These are phyloP conservation scores for Aurantiochytrium sp. DNA, from an alignment of 108 stramenopile genomes.

Conservation along the genomic window DNA sequence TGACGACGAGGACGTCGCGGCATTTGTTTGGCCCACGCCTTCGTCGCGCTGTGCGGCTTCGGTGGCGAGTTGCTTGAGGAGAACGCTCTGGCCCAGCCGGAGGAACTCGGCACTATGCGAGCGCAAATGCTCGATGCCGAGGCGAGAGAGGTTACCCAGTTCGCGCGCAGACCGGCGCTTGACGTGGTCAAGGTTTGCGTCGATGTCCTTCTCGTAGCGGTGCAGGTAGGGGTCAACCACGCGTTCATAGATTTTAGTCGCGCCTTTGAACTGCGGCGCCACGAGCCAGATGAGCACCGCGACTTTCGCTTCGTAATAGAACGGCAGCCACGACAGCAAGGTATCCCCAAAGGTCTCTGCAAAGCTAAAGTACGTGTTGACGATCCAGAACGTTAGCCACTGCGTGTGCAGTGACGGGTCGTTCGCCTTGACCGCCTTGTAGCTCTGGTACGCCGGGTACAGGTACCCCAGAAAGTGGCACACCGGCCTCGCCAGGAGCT, in stretches of 20 bases:
- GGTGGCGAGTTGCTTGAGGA: not conserved
- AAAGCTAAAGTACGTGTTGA: constrained; percentile 9
- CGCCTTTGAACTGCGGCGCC: not conserved
- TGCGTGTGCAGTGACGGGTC: constrained; percentile 11
- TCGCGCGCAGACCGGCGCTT: not conserved
- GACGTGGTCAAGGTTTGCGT: not conserved
- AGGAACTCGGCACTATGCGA: constrained; percentile 4
- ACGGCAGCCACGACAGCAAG: constrained; percentile 9
- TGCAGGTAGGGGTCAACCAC: not conserved
- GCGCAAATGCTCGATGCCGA: not conserved
- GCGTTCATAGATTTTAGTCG: not conserved
- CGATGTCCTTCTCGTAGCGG: constrained; percentile 14
- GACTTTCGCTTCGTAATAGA: not conserved
- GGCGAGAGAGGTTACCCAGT: not conserved
- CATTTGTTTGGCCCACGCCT: not conserved
- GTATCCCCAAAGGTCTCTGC: not conserved
- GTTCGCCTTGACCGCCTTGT: constrained; percentile 5
- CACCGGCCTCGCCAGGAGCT: constrained; percentile 5
- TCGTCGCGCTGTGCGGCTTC: not conserved
- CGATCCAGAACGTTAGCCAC: constrained; percentile 13
- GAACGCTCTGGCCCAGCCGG: not conserved
- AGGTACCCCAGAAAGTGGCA: constrained; percentile 14
- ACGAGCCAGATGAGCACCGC: not conserved
- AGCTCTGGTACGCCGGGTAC: constrained; percentile 13
- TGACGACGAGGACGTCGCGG: not conserved